A percentile compares a stretch with the other conserved stretches of the same genome.
Conservation (phyloP, 768 basidiomycete genomes). For the Macrocybe gigantea region DNA sequence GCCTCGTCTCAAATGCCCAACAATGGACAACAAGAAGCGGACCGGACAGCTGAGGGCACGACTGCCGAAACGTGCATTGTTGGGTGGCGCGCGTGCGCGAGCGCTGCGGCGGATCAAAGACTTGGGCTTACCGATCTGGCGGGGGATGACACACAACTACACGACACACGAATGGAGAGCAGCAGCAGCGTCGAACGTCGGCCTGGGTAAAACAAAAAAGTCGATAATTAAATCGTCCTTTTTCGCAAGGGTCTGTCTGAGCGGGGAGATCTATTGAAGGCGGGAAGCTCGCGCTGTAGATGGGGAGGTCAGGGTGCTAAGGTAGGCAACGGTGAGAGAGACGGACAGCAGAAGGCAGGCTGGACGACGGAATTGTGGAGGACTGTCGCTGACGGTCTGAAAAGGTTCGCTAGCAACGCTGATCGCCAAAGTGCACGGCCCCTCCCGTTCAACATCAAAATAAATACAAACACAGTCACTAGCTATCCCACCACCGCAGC, state of each 20-base stretch:
- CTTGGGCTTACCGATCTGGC: too few species aligned
- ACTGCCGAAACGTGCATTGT: too few species aligned
- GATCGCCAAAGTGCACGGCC: slow-evolving; percentile 29
- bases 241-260: too few species aligned
- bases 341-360: slow-evolving; percentile 12
- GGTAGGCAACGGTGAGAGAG: slow-evolving; percentile 3
- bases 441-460: slow-evolving; percentile 29
- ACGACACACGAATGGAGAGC: slow-evolving; percentile 12
- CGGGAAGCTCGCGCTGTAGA: background rate
- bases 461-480: too few species aligned
- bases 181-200: slow-evolving; percentile 5
- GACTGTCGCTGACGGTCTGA: slow-evolving; percentile 35
- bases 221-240: slow-evolving; percentile 24
- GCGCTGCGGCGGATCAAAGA: too few species aligned
- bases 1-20: too few species aligned
- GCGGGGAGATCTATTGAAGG: too few species aligned
- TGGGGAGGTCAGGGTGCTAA: background rate
- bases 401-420: slow-evolving; percentile 39
- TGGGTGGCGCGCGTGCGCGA: too few species aligned
- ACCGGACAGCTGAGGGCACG: too few species aligned
- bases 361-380: slow-evolving; percentile 18
- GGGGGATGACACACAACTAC: too few species aligned
- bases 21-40: too few species aligned
- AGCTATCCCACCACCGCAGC: slow-evolving; percentile 20
- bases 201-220: slow-evolving; percentile 14